These are phyloP conservation scores for Aspergillus kassunensis DNA, from an alignment of 495 filamentous ascomycete species.

Conservation along the genomic window DNA sequence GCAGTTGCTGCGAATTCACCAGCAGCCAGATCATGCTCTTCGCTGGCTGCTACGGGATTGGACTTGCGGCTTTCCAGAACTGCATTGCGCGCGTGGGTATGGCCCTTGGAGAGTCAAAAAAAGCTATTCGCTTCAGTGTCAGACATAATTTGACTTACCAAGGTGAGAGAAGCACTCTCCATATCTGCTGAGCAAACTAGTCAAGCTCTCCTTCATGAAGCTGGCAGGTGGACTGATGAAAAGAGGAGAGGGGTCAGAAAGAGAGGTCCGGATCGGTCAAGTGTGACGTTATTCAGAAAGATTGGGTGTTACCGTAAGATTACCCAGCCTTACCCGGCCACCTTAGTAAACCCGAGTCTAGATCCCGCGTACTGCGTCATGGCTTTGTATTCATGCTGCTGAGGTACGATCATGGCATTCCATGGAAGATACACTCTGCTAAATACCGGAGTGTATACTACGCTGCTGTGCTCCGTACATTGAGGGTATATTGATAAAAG, in stretches of 20 bases:
- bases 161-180: slow-evolving; percentile 58
- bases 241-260: background rate
- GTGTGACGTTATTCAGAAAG: background rate
- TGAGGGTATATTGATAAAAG: no score
- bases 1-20: slow-evolving; percentile 84
- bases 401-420: no score
- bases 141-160: slow-evolving; percentile 36
- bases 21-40: slow-evolving; percentile 85
- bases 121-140: slow-evolving; percentile 9
- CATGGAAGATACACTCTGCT: no score
- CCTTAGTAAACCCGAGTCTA: background rate
- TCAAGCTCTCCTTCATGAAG: background rate
- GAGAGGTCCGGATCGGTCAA: background rate
- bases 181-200: slow-evolving; percentile 30
- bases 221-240: background rate
- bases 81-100: slow-evolving; percentile 80
- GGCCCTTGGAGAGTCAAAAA: slow-evolving; percentile 56
- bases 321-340: background rate
- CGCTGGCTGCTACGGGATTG: slow-evolving; percentile 73
- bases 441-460: no score
- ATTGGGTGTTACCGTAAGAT: background rate
- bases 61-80: slow-evolving; percentile 71
- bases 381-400: background rate
- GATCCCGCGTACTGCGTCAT: background rate
- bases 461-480: no score